These are phyloP conservation scores for Rhododendron williamsianum DNA, from an alignment of 148 eudicot genomes.

Conservation along the genomic window DNA sequence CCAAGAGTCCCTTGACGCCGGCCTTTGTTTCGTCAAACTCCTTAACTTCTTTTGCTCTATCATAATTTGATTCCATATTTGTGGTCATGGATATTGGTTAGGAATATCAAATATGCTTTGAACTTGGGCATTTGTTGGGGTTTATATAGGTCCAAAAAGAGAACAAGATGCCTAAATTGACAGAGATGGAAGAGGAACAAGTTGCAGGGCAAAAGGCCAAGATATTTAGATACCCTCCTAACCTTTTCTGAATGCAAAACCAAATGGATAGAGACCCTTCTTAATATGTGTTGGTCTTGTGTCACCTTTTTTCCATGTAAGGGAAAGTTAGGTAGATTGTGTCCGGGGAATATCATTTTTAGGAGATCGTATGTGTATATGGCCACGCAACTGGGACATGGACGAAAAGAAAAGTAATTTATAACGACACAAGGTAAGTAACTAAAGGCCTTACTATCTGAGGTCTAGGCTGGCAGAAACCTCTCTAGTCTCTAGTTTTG, in stretches of 20 bases:
- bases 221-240: background rate
- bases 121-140: constrained; percentile 7
- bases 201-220: constrained; percentile 3
- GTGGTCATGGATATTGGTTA: background rate
- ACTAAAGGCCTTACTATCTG: background rate
- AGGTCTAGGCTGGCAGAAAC: background rate
- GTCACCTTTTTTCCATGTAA: background rate
- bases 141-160: background rate
- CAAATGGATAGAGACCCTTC: background rate
- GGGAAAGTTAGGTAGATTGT: constrained; percentile 3
- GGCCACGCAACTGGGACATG: background rate
- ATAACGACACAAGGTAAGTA: background rate
- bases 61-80: constrained; percentile 12
- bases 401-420: background rate
- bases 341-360: too few species aligned
- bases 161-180: background rate
- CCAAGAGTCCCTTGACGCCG: constrained; percentile 64
- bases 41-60: constrained; percentile 40
- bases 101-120: constrained; percentile 6
- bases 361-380: background rate
- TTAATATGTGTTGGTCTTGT: background rate
- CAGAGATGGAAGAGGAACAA: background rate
- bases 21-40: constrained; percentile 53
- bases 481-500: background rate
- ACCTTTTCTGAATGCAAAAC: background rate